Evolutionary conservation across 2,329 filamentous ascomycete genomes (phyloP).

Genomic region (Didymella keratinophila): DNA sequence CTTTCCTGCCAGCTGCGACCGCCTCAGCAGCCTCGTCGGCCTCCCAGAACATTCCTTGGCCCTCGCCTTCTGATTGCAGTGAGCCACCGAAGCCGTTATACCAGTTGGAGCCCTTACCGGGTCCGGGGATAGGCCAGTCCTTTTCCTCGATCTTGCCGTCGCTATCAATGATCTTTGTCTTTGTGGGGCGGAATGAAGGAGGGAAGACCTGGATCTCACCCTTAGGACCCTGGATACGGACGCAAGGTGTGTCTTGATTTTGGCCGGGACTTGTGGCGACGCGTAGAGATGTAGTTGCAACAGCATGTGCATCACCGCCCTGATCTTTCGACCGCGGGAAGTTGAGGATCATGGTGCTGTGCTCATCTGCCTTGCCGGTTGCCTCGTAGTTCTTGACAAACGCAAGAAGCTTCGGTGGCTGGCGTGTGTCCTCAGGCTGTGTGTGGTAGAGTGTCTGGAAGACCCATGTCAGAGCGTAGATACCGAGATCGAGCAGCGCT

Average conservation of each 20-base stretch:
- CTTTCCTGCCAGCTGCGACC: slow-evolving; percentile 76
- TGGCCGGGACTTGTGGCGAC: slow-evolving; percentile 62
- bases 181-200: slow-evolving; percentile 72
- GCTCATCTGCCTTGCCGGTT: slow-evolving; percentile 78
- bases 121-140: slow-evolving; percentile 56
- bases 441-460: slow-evolving; percentile 89
- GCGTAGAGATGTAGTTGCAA: slow-evolving; percentile 63
- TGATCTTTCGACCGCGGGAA: slow-evolving; percentile 68
- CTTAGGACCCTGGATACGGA: slow-evolving; percentile 80
- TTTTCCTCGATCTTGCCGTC: slow-evolving; percentile 59
- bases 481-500: slow-evolving; percentile 81
- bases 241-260: slow-evolving; percentile 68
- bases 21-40: slow-evolving; percentile 80
- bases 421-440: slow-evolving; percentile 68
- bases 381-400: slow-evolving; percentile 74
- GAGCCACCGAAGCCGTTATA: slow-evolving; percentile 56
- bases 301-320: slow-evolving; percentile 69
- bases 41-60: slow-evolving; percentile 90
- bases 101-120: slow-evolving; percentile 57
- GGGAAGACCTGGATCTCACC: slow-evolving; percentile 84
- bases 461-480: slow-evolving; percentile 90
- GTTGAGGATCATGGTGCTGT: slow-evolving; percentile 77
- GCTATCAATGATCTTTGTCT: slow-evolving; percentile 68
- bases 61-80: slow-evolving; percentile 62
- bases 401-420: slow-evolving; percentile 71